Base-by-base conservation (phyloP, 1,284 basidiomycete species). In the Heterobasidion irregulare region DNA sequence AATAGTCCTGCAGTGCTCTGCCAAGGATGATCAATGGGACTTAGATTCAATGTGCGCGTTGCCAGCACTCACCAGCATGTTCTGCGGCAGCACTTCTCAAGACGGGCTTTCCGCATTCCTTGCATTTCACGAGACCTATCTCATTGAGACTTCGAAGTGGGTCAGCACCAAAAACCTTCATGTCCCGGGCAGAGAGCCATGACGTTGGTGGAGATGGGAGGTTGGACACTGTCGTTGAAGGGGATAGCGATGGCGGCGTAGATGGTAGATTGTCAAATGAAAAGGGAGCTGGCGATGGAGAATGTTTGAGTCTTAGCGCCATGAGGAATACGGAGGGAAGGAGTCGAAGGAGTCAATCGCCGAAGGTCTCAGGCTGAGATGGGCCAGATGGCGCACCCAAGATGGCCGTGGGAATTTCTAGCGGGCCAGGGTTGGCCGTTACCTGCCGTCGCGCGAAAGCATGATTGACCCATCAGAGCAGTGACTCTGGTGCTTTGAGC, bases 171-270 rank as follows among this genome's bases (percentile, higher is more conserved):
- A 89, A 94, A 58, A 89, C 77, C 74, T 87, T 88, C 92, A 94
- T 94, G 66, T 93, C 89, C 58, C 80, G 80, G 8, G 88, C 88
- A 33, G 87, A 82, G 13, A 94, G 82, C 82, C 89, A 91, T 72
- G 83, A 78, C 19, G 89, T 88, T 0, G 91, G 91, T 0, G 90
- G 89, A 0, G 84, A 82, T 1, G 77, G 74, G 8, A 66, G 61
- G 8, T 59, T 48, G 13, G 62, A 50, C 1, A 44, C n/a, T 45
- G 54, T 59, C 8, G 49, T 54, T 32, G 38, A 53, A 13, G 75
- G 69, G 0, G 75, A 72, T 4, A 73, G 64, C 2, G 73, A 62
- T 15, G 71, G 65, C 8, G 73, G 70, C 6, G 66, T 63, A 4
- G 70, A 65, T 1, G 72, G 68, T 5, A 76, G 61, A 2, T 71